Conservation (phyloP, 2,329 filamentous ascomycete genomes). For the Aspergillus clavatus region DNA sequence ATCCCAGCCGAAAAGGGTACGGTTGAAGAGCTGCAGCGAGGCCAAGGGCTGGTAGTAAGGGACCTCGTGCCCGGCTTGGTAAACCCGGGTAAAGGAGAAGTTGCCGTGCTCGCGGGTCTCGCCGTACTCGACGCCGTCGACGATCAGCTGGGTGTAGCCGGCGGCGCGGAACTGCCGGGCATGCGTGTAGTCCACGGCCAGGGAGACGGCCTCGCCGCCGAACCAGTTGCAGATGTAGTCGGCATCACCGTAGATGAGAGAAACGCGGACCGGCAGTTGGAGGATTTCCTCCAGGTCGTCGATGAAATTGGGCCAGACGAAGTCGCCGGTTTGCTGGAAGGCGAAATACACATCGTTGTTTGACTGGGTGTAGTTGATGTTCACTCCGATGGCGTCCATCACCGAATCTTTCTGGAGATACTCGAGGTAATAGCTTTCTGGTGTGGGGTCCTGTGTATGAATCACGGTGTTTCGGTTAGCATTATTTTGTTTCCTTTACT, state of each 20-base stretch:
- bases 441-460: constrained; percentile 54
- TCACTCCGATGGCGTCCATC: constrained; percentile 57
- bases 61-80: constrained; percentile 61
- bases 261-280: constrained; percentile 59
- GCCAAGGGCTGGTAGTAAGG: constrained; percentile 56
- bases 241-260: constrained; percentile 65
- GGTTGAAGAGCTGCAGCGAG: constrained; percentile 56
- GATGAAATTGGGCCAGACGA: constrained; percentile 59
- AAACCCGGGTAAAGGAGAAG: constrained; percentile 62
- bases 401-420: constrained; percentile 61
- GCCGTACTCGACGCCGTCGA: constrained; percentile 63
- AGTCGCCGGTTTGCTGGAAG: constrained; percentile 55
- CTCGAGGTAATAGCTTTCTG: constrained; percentile 55
- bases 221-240: constrained; percentile 55
- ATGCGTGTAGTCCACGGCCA: constrained; percentile 52
- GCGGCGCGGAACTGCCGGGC: constrained; percentile 57
- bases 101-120: constrained; percentile 73
- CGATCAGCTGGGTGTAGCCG: constrained; percentile 67
- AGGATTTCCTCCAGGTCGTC: constrained; percentile 57
- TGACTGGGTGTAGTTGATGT: constrained; percentile 55
- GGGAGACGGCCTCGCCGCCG: constrained; percentile 69
- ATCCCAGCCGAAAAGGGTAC: constrained; percentile 54
- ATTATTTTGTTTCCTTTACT: background rate
- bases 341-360: constrained; percentile 41
- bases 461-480: background rate